A percentile compares a stretch with the other conserved stretches of the same genome.
Conservation (phyloP, 2,329 filamentous ascomycete genomes). For the Paecilomyces dactylethromorphus region DNA sequence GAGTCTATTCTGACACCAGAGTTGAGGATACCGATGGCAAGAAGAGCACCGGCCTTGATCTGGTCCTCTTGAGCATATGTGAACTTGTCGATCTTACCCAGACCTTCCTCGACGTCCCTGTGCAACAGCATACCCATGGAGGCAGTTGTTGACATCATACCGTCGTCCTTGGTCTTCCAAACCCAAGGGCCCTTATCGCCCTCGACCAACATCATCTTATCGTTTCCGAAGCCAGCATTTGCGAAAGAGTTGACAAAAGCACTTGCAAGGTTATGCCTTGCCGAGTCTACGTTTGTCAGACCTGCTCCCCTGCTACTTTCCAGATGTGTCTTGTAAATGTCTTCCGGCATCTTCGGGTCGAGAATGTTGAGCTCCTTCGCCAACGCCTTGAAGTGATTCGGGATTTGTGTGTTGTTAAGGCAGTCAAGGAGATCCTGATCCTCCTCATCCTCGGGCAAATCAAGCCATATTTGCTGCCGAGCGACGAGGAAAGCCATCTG, state of each 20-base stretch:
- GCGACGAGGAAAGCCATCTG: conserved; percentile 92
- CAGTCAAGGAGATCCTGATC: conserved; percentile 73
- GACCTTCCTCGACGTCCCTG: conserved; percentile 87
- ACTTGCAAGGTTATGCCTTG: conserved; percentile 89
- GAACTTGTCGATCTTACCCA: conserved; percentile 92
- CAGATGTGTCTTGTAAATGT: conserved; percentile 98
- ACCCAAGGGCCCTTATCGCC: conserved; percentile 90
- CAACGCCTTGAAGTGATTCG: conserved; percentile 87
- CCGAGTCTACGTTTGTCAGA: conserved; percentile 91
- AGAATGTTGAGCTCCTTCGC: conserved; percentile 95
- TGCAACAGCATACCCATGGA: conserved; percentile 86
- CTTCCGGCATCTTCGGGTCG: conserved; percentile 93
- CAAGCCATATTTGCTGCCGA: conserved; percentile 80
- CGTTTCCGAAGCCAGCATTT: conserved; percentile 89
- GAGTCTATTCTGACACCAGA: conserved; percentile 84
- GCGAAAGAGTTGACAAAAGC: conserved; percentile 96
- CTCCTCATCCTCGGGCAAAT: conserved; percentile 60
- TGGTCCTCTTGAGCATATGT: conserved; percentile 76
- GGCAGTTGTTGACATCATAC: conserved; percentile 93
- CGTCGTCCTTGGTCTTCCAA: conserved; percentile 98
- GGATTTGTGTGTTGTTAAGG: conserved; percentile 77
- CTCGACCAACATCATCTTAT: conserved; percentile 95
- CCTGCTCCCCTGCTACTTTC: conserved; percentile 91
- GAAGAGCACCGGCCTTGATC: conserved; percentile 83
- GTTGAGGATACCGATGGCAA: conserved; percentile 94